Conservation (phyloP, 148 eudicot genomes). For the Spergularia bocconei region DNA sequence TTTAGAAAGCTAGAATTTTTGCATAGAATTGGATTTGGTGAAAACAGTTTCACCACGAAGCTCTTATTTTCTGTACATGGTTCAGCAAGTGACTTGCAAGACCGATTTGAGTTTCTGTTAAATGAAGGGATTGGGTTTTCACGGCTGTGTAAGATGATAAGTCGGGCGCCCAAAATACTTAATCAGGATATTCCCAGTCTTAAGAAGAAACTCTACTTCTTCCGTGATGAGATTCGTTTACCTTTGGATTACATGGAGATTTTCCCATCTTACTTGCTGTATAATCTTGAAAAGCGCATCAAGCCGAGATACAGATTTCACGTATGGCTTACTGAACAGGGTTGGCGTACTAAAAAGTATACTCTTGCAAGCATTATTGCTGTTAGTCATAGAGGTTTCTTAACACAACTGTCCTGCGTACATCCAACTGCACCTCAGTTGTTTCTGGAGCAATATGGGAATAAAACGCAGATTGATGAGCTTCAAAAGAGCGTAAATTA, state of each 20-base stretch:
- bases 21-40: conserved; percentile 72
- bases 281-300: conserved; percentile 62
- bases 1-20: conserved; percentile 46
- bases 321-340: conserved; percentile 54
- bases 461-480: background rate
- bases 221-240: conserved; percentile 43
- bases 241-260: conserved; percentile 44
- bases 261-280: conserved; percentile 59
- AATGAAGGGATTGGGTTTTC: conserved; percentile 49
- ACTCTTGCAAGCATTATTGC: conserved; percentile 54
- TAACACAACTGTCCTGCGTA: conserved; percentile 39
- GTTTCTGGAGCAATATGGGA: conserved; percentile 40
- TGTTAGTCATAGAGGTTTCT: conserved; percentile 52
- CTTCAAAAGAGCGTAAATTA: background rate
- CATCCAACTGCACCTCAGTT: conserved; percentile 58
- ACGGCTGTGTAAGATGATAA: conserved; percentile 56
- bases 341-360: conserved; percentile 40
- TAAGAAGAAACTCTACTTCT: conserved; percentile 48
- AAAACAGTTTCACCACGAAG: conserved; percentile 42
- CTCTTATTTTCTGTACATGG: conserved; percentile 39
- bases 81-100: conserved; percentile 37
- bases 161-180: conserved; percentile 45
- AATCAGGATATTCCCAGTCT: conserved; percentile 47
- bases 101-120: conserved; percentile 59
- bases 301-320: conserved; percentile 66